Base-by-base conservation (phyloP, 441 rosid genomes). In the Aleurites moluccanus region DNA sequence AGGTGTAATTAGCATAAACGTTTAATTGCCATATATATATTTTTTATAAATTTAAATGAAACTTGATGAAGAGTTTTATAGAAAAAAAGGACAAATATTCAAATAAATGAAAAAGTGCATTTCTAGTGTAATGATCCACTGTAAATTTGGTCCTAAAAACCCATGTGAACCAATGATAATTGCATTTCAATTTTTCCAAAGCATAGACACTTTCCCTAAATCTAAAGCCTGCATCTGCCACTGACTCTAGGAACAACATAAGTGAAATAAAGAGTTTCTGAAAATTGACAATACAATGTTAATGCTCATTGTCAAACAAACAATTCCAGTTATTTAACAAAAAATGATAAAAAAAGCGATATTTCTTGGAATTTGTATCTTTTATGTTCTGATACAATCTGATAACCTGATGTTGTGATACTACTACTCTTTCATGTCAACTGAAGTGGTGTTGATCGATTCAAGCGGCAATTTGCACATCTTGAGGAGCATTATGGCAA, bases 401-500 rank as follows among this genome's bases (percentile, higher is more conserved):
- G 21, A 64, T 50, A 30, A 45, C 30, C 62, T 30, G 21, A 63
- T n/a, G 23, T 64, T 59, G 65, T n/a, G 9, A 47, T n/a, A 5
- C 66, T 69, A n/a, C n/a, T n/a, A 38, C 45, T 62, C 70, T 78
- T 55, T 70, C 49, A 60, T 81, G 59, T 75, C 70, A 80, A 78
- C 53, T 56, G 35, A 79, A 96, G 99, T 83, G 98, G 98, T 63
- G 99, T 96, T 72, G 99, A 96, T 79, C 96, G 97, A 28, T 96
- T 96, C 79, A 96, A 94, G 87, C 84, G 92, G 70, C 99, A 96
- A 72, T 96, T 96, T 84, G 98, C 99, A 4, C 96, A 94, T 79
- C 92, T 96, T 77, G 99, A 96, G 89, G 99, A 96, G 81, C 89
- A 85, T 78, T 84, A 81, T 80, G 94, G 95, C 72, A 86, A 91